Base-by-base conservation (phyloP, 2,329 filamentous ascomycete genomes). In the Beauveria sp. region DNA sequence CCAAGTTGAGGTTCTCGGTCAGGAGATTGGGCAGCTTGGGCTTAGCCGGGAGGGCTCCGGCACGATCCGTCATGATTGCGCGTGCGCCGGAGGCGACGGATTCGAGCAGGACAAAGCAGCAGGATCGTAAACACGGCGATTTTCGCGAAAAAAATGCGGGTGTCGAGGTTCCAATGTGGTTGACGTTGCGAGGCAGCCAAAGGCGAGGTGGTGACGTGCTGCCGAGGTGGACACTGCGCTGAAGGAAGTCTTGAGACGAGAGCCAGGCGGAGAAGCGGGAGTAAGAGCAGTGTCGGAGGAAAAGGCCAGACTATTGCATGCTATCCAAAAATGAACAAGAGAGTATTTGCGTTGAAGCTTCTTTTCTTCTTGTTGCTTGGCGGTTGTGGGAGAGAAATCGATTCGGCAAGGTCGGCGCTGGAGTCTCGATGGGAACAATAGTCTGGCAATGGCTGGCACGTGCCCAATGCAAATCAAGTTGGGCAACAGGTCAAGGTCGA, bases 1-100 rank as follows among this genome's bases (percentile, higher is more conserved):
- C 74, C 56, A 78, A 67, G 66, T 76, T 77, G 53, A 79, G 66
- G 51, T 75, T 74, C 52, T 76, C 74, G 38, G 74, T 74, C 69
- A 74, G 74, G 14, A 76, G 69, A 42, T 74, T 72, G 54, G 76
- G 75, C 22, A 75, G 71, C 68, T 75, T 73, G 56, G 75, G 73
- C 70, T 78, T 79, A 65, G 73, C 72, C 64, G 75, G 71, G 12
- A 73, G 64, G 53, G 75, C 67, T 45, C 70, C 72, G 61, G 72
- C 63, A 51, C 76, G 67, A 66, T 77, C 75, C 66, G 75, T 74
- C 76, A 77, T 77, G 62, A 60, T 72, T 65, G 64, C 16, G 42
- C 46, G 63, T 40, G 66, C 63, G 62, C 56, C 45, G 42, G 46
- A 28, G 50, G 46, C 38, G 52, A 43, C 4, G 52, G 31, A 24